A percentile compares a stretch with the other conserved stretches of the same genome.
phyloP scores from a whole-genome alignment of 345 rosid species.

The Geranium brycei region DNA sequence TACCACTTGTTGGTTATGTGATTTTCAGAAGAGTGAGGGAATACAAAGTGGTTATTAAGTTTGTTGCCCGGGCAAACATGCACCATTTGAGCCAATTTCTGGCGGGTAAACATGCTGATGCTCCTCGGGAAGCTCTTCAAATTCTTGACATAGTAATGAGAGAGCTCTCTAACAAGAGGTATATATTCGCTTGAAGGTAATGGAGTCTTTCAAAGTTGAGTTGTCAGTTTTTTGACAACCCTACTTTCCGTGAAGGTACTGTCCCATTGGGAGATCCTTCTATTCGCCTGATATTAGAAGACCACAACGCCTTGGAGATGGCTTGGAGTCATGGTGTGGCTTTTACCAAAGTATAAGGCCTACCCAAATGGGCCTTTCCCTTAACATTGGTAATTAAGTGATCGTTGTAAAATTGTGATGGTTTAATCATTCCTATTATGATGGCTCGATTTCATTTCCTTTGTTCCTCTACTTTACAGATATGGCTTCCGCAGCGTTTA shows the following conservation, averaged over 20 bases:
- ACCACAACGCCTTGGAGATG: conserved; percentile 39
- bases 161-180: conserved; percentile 29
- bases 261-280: conserved; percentile 44
- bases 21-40: conserved; percentile 34
- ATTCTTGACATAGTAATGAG: conserved; percentile 48
- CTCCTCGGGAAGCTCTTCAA: conserved; percentile 53
- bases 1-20: neutral
- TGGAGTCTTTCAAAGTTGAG: neutral
- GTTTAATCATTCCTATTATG: neutral
- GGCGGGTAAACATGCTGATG: conserved; percentile 35
- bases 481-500: conserved; percentile 48
- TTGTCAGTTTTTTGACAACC: neutral
- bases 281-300: conserved; percentile 37
- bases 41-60: conserved; percentile 34
- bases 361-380: conserved; percentile 52
- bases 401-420: neutral
- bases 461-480: conserved; percentile 16
- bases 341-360: conserved; percentile 56
- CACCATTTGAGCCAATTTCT: conserved; percentile 41
- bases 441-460: neutral
- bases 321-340: conserved; percentile 52
- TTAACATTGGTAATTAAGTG: conserved; percentile 31
- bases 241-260: conserved; percentile 19
- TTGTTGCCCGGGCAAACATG: conserved; percentile 44
- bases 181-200: neutral